A percentile compares a stretch with the other conserved stretches of the same genome.
Evolutionary conservation across 805 yeast species (phyloP).

Genomic region (Zygoascus bituminiphila): DNA sequence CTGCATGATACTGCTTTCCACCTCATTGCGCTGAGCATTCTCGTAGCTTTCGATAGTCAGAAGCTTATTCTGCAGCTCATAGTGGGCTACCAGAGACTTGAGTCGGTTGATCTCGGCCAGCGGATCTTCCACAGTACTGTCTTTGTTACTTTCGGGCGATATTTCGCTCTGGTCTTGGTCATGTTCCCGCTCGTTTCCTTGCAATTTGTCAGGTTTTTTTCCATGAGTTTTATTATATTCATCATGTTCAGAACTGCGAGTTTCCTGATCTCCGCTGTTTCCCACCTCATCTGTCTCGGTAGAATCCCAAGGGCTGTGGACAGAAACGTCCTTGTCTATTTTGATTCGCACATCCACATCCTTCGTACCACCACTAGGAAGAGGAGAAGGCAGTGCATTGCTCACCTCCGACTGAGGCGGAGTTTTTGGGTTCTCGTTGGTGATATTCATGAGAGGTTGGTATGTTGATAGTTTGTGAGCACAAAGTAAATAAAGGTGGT

Average conservation of each 20-base stretch:
- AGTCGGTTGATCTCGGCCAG: constrained; percentile 1
- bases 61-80: constrained; percentile 33
- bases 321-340: not conserved
- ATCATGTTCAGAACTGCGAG: not conserved
- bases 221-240: not conserved
- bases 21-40: constrained; percentile 39
- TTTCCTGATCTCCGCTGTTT: not conserved
- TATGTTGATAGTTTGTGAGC: not conserved
- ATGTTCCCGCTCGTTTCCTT: not conserved
- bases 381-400: not conserved
- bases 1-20: constrained; percentile 38
- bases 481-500: not conserved
- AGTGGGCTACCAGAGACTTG: constrained; percentile 13
- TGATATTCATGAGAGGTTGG: not conserved
- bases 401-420: not conserved
- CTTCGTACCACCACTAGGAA: not conserved
- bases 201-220: not conserved
- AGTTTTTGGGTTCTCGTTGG: not conserved
- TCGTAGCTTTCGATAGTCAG: constrained; percentile 37
- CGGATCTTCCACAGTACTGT: too few species aligned
- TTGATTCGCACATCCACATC: not conserved
- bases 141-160: not conserved
- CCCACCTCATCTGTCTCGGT: not conserved
- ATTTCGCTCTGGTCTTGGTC: not conserved
- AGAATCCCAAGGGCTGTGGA: not conserved